Percentiles rank a stretch among this genome's conserved stretches.
These are phyloP conservation scores for Wickerhamomyces alni DNA, from an alignment of 805 yeast species.

Conservation along the genomic window DNA sequence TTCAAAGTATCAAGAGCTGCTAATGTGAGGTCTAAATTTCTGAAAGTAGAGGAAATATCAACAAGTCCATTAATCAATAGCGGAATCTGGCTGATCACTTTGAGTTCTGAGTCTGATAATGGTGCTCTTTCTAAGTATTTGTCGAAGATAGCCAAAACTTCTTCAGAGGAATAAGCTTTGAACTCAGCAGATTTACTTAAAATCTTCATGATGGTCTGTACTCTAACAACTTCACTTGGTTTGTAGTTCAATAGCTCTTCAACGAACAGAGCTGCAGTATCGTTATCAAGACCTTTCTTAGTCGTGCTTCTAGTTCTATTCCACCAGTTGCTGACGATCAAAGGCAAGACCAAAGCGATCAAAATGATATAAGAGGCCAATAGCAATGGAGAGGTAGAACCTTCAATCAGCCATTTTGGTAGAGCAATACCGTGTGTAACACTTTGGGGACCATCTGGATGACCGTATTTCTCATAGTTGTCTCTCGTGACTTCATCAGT, in stretches of 20 bases:
- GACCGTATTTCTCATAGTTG: slow-evolving; percentile 83
- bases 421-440: slow-evolving; percentile 89
- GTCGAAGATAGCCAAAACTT: slow-evolving; percentile 45
- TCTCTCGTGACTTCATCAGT: slow-evolving; percentile 84
- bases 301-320: slow-evolving; percentile 70
- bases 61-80: slow-evolving; percentile 63
- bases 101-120: slow-evolving; percentile 34
- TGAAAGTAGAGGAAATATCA: slow-evolving; percentile 77
- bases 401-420: slow-evolving; percentile 86
- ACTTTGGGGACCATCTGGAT: slow-evolving; percentile 97
- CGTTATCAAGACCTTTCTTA: slow-evolving; percentile 72
- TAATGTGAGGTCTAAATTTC: slow-evolving; percentile 59
- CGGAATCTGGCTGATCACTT: slow-evolving; percentile 59
- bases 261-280: slow-evolving; percentile 76
- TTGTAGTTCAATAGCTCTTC: slow-evolving; percentile 67
- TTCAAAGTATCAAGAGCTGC: slow-evolving; percentile 63
- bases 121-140: slow-evolving; percentile 54
- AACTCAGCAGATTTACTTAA: slow-evolving; percentile 66
- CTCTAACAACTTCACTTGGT: slow-evolving; percentile 58
- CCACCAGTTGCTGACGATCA: slow-evolving; percentile 89
- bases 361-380: slow-evolving; percentile 59
- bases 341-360: slow-evolving; percentile 77
- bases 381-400: slow-evolving; percentile 62
- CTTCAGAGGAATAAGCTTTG: slow-evolving; percentile 35
- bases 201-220: slow-evolving; percentile 51